Base-by-base conservation (phyloP, 768 basidiomycete genomes). In the Hysterangium stoloniferum region DNA sequence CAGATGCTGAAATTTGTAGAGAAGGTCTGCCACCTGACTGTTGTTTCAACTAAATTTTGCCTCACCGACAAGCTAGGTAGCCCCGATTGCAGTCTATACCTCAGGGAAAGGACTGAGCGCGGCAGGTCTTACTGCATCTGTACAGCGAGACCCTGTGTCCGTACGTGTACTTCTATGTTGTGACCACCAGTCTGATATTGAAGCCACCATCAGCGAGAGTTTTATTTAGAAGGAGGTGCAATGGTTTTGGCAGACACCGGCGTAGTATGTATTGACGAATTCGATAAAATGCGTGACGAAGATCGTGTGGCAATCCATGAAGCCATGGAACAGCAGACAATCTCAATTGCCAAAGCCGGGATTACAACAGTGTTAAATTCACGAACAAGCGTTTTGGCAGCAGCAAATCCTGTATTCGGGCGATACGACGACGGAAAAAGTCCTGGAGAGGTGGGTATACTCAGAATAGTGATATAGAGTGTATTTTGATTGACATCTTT, bases 261-360 rank as follows among this genome's bases (percentile, higher is more conserved):
- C 25, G 94, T 99, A 12, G 96, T 98, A 33, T 98, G 96, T 62
- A 99, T 99, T 61, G 96, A 99, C 59, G 96, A 99, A 65, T 99
- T 99, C 59, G 96, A 99, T 70, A 99, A 99, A 72, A 99, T 99
- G 96, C 76, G 95, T 33, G 96, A 99, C 58, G 95, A 98, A 66
- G 96, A 99, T 64, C 82, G 96, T 49, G 96, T 98, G 4, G 96
- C 96, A 0, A 98, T 98, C 53, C 96, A 98, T 67, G 96, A 98
- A 70, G 96, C 95, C 12, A 99, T 99, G 96, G 96, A 99, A 61
- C 96, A 99, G 62, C 95, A 98, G 62, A 99, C 96, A 0, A 98
- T 99, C 58, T 98, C 96, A 1, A 97, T 99, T 56, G 95, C 95
- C 15, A 98, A 99, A 65, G 96, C 96, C 4, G 96, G 95, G 54